These are phyloP conservation scores for Iberis amara DNA, from an alignment of 441 rosid species.

Conservation along the genomic window DNA sequence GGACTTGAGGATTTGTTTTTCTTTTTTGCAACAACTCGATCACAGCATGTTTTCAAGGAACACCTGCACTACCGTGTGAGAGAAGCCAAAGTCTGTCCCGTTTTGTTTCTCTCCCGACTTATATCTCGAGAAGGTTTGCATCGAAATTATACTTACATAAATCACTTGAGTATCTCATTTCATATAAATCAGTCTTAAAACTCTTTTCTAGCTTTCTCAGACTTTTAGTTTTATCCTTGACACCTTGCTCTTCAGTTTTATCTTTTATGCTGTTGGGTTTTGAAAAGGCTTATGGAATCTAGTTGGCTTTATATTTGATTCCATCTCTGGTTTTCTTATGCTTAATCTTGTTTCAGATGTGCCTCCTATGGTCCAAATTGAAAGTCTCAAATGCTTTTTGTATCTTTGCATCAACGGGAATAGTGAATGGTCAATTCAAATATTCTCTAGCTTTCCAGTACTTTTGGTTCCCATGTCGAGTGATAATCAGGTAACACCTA, in stretches of 20 bases:
- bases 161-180: slow-evolving; percentile 1
- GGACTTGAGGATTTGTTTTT: slow-evolving; percentile 54
- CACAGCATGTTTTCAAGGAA: slow-evolving; percentile 55
- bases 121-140: slow-evolving; percentile 69
- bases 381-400: slow-evolving; percentile 70
- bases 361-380: slow-evolving; percentile 54
- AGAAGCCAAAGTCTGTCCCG: slow-evolving; percentile 66
- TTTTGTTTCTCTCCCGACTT: slow-evolving; percentile 54
- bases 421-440: slow-evolving; percentile 51
- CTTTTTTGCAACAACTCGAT: slow-evolving; percentile 55
- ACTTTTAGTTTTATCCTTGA: not conserved
- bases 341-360: slow-evolving; percentile 51
- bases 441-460: slow-evolving; percentile 65
- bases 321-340: slow-evolving; percentile 22
- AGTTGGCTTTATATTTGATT: not conserved
- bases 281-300: slow-evolving; percentile 7
- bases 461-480: slow-evolving; percentile 73
- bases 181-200: slow-evolving; percentile 4
- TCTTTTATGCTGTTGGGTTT: not conserved
- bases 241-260: not conserved
- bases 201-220: slow-evolving; percentile 12
- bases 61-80: slow-evolving; percentile 57
- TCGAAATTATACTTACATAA: slow-evolving; percentile 6
- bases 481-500: slow-evolving; percentile 60
- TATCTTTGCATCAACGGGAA: slow-evolving; percentile 62